These are phyloP conservation scores for Elaeagnus macrophylla DNA, from an alignment of 306 rosid species.

Conservation along the genomic window DNA sequence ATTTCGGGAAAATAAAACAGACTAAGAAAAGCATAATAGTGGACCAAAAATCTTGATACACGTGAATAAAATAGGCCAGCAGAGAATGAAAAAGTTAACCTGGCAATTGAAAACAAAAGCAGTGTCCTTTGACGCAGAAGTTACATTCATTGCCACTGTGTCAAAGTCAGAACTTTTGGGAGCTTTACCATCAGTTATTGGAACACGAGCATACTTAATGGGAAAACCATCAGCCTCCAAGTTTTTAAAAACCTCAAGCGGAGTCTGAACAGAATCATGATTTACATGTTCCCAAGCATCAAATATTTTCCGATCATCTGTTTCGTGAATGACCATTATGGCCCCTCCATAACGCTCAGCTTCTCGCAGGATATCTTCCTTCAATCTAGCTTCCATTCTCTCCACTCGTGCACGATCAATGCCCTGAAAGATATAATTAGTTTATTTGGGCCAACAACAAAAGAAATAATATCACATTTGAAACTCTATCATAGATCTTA, in stretches of 20 bases:
- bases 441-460: constrained; percentile 23
- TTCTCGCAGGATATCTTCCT: constrained; percentile 79
- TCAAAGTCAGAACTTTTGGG: constrained; percentile 87
- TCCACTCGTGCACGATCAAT: constrained; percentile 82
- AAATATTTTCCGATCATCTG: constrained; percentile 68
- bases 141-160: constrained; percentile 58
- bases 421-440: constrained; percentile 43
- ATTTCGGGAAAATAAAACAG: constrained; percentile 10
- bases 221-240: constrained; percentile 76
- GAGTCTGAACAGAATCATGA: constrained; percentile 65
- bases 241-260: constrained; percentile 74
- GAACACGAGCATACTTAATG: constrained; percentile 84
- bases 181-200: constrained; percentile 91
- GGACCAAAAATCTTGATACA: neutral
- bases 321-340: constrained; percentile 88
- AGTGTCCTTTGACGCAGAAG: constrained; percentile 67
- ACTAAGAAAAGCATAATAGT: neutral
- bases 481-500: too few species aligned
- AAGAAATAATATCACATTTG: too few species aligned
- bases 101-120: constrained; percentile 90
- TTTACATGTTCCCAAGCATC: constrained; percentile 83
- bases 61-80: constrained; percentile 2
- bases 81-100: constrained; percentile 32
- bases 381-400: constrained; percentile 86
- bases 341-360: constrained; percentile 69